Evolutionary conservation across 2,329 filamentous ascomycete genomes (phyloP), one percentile per base, ranked within the genome.

Genomic region (Talaromyces islandicus): DNA sequence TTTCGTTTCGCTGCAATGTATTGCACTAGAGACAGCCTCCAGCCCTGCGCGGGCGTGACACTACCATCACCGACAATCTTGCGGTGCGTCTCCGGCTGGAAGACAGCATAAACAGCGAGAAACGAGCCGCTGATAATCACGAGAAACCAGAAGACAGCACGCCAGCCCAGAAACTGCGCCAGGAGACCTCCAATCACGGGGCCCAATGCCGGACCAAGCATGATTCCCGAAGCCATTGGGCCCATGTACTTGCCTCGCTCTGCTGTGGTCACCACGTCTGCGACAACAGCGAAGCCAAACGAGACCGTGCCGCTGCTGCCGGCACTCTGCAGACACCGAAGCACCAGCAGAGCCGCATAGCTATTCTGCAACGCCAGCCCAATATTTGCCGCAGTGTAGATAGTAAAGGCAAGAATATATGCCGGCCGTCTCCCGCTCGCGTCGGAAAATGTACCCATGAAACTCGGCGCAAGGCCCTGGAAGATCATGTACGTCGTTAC

Each of bases 231-330:
- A 32, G 81, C 82, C n/a, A 86, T 83, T 62, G 86, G 82, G 56
- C 85, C 88, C 77, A 92, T 87, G 68, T 89, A 92, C 59, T 81
- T 83, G 2, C 90, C 90, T 65, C 90, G 79, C 70, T 93, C 88
- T 0, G 83, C 81, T 52, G 83, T 85, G 0, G 87, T 85, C 0
- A 86, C 81, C 5, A 92, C 81, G 66, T 94, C 90, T 0, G 88
- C 86, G 14, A 92, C 83, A 1, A 91, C 85, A 1, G 86, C 90
- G 62, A 83, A 88, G 0, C 84, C 85, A 1, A 94, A 77, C 0
- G 89, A 87, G n/a, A 91, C 78, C 0, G 88, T 88, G 0, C 86
- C 86, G 65, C 85, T 87, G 69, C 84, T 88, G 0, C 88, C 87
- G 0, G 79, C 78, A 32, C 84, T 85, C 67, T 89, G 87, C 3